Base-by-base conservation (phyloP, 2,329 filamentous ascomycete species). In the Talaromyces sp. region DNA sequence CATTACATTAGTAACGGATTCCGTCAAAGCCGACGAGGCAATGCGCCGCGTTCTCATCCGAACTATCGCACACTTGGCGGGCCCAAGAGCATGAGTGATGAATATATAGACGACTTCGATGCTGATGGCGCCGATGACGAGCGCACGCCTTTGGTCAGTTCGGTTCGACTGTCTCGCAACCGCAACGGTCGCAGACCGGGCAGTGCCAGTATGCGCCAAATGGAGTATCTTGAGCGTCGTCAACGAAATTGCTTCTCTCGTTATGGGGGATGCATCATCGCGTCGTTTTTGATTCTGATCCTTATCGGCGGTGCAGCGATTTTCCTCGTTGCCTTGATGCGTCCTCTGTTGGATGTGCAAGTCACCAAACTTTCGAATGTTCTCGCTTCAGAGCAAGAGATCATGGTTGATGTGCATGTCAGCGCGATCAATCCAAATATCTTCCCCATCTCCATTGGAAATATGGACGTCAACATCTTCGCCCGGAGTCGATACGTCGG, bases 361-460 rank as follows among this genome's bases (percentile, higher is more conserved):
- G 84, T 97, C 45, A 79, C 88, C 57, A 86, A 87, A 62, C 91
- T 99, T 64, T 85, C 88, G 66, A 95, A 96, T 64, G 91, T 99
- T 22, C 82, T 97, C 51, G 92, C 92, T 2, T 96, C 90, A 66
- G 90, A 96, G 72, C 90, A 96, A 71, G 92, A 97, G 70, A 82
- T 99, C 41, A 96, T 99, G 84, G 83, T 97, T 67, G 93, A 99
- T 72, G 77, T 99, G 51, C 85, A 89, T 19, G 90, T 99, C 60
- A 85, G 85, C 64, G 94, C 93, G 0, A 81, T 93, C 65, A 99
- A 99, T 70, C 92, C 93, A 1, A 99, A 97, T 65, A 86, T 97
- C 40, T 88, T 97, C 39, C 86, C 91, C 1, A 88, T 99, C 41
- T 88, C 88, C 2, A 85, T 99, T 37, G 86, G 89, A 62, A 86